Evolutionary conservation across 306 rosid species (phyloP).

Genomic region (Sechiopsis laciniata): DNA sequence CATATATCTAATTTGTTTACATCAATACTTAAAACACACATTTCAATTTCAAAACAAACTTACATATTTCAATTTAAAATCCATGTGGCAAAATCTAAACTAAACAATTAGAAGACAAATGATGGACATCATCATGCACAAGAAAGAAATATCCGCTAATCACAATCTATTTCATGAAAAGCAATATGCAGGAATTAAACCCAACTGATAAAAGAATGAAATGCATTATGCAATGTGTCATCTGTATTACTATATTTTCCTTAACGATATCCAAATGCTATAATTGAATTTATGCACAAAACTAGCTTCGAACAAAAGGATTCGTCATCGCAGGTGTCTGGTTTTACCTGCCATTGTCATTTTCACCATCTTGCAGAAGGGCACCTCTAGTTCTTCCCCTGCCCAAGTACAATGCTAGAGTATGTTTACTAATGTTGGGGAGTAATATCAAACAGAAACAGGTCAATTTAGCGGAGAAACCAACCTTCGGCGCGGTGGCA

Average conservation of each 20-base stretch:
- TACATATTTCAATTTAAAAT: too few species aligned
- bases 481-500: slow-evolving; percentile 55
- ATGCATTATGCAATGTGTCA: not conserved
- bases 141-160: not conserved
- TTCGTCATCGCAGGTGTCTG: not conserved
- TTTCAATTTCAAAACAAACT: too few species aligned
- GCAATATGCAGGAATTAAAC: not conserved
- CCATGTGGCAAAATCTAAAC: too few species aligned
- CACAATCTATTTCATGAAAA: not conserved
- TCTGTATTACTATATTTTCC: not conserved
- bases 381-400: slow-evolving; percentile 74
- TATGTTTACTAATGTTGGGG: slow-evolving; percentile 5
- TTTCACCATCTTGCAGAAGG: slow-evolving; percentile 50
- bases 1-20: too few species aligned
- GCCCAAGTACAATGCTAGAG: slow-evolving; percentile 26
- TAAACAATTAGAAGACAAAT: too few species aligned
- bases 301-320: not conserved
- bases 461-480: not conserved
- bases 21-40: too few species aligned
- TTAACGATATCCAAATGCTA: not conserved
- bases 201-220: not conserved
- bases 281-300: not conserved
- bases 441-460: not conserved
- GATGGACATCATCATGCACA: not conserved
- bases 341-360: slow-evolving; percentile 22